These are phyloP conservation scores for Bruguiera sexangula DNA, from an alignment of 345 rosid genomes.

Conservation along the genomic window DNA sequence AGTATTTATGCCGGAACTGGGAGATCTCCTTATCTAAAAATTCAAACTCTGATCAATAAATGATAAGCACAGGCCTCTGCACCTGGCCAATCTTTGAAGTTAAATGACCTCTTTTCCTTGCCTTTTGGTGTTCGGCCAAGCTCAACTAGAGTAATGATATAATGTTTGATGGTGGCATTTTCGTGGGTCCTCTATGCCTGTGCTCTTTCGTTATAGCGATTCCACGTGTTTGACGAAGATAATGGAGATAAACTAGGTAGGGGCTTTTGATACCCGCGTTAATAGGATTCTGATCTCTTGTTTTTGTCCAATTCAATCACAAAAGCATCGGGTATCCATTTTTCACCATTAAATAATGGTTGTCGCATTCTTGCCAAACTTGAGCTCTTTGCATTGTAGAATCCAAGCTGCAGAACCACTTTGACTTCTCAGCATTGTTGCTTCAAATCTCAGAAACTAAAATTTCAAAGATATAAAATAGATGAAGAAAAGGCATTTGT, in stretches of 20 bases:
- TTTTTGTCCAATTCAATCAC: background rate
- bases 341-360: background rate
- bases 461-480: too few species aligned
- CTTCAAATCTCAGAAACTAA: too few species aligned
- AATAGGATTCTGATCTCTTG: slow-evolving; percentile 5
- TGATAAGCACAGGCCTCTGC: too few species aligned
- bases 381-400: too few species aligned
- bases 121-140: slow-evolving; percentile 6
- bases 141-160: background rate
- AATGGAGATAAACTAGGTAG: background rate
- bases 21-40: too few species aligned
- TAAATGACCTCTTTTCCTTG: too few species aligned
- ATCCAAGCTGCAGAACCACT: too few species aligned
- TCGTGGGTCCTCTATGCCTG: slow-evolving; percentile 6
- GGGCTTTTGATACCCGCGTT: slow-evolving; percentile 15
- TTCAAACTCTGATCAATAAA: too few species aligned
- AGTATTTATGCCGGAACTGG: too few species aligned
- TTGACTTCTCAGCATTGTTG: too few species aligned
- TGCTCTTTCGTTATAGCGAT: slow-evolving; percentile 13
- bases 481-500: too few species aligned
- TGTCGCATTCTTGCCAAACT: background rate
- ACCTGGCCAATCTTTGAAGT: too few species aligned
- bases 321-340: background rate
- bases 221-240: slow-evolving; percentile 10
- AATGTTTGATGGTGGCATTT: background rate